phyloP scores from a whole-genome alignment of 2,329 filamentous ascomycete species.

The Biscogniauxia sp. region DNA sequence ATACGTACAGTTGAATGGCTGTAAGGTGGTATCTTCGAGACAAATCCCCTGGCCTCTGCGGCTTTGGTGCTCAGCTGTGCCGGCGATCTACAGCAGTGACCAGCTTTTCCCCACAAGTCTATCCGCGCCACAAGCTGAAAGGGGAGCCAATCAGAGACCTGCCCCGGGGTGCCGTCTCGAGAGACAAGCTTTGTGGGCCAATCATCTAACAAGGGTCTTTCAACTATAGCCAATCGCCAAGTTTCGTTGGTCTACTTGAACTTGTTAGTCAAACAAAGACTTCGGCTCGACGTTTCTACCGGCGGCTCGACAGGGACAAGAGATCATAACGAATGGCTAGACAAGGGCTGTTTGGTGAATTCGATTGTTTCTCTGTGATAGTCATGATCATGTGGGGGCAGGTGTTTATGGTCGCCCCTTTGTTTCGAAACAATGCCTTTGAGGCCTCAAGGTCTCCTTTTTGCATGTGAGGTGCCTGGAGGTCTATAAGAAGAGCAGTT shows the following conservation, averaged over 20 bases:
- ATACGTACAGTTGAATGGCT: not conserved
- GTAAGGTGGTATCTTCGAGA: not conserved
- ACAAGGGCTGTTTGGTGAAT: not conserved
- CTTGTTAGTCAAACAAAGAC: not conserved
- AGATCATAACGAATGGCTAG: not conserved
- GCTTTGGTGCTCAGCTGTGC: no score
- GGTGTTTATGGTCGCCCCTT: not conserved
- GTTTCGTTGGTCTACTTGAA: not conserved
- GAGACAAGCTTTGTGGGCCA: not conserved
- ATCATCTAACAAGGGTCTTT: not conserved
- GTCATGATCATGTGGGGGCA: not conserved
- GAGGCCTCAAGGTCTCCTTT: not conserved
- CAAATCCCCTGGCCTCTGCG: not conserved
- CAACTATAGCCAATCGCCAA: not conserved
- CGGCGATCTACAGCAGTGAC: no score
- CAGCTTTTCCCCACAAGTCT: not conserved
- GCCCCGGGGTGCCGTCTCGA: not conserved
- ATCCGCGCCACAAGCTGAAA: not conserved
- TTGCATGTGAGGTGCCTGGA: not conserved
- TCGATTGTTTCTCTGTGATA: not conserved
- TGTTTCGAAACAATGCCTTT: not conserved
- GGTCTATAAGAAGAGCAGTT: slow-evolving; percentile 10
- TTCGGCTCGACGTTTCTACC: not conserved
- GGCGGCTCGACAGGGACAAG: not conserved
- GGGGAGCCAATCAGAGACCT: not conserved